Evolutionary conservation across 768 basidiomycete genomes (phyloP), one percentile per base, ranked within the genome.

Genomic region (Ramaria sp.): DNA sequence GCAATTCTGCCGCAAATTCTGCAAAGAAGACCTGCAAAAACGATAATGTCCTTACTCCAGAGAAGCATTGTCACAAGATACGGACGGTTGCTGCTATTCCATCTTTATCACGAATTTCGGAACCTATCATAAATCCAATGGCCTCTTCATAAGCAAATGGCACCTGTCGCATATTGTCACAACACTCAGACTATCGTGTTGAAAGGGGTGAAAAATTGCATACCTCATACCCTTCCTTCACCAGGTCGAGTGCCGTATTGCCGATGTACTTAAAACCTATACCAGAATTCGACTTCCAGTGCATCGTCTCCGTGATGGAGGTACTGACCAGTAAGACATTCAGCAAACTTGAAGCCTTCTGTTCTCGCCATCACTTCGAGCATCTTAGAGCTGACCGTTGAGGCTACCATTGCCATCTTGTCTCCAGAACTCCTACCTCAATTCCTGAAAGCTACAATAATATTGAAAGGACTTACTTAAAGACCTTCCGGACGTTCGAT

Each of bases 321-420:
- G n/a, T 28, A 39, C 59, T 13, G 48, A 84, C 88, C 90, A 32
- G 91, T 94, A 41, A 94, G 67, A 62, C 88, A 93, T 64, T 94
- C 89, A 7, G 77, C 76, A 63, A 91, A 93, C 61, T 75, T 80
- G 71, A 93, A 92, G 1, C 88, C 88, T 62, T 93, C 90, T 4
- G 63, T 63, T 30, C 69, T 62, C 0, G 90, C 89, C 71, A 94
- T 87, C 1, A 78, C 71, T 62, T 83, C 81, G 6, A 93, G 68
- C 89, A 94, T 89, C 68, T 88, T 92, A 13, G 88, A 91, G 63
- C 88, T 92, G 15, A 94, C 91, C 4, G 88, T 88, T 1, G 90
- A 91, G 4, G 87, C 88, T 5, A 92, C 82, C 80, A 94, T 87
- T 2, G 84, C 88, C 5, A 92, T 70, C 60, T 81, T 82, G 4